Conservation (phyloP, 116 monocot species). For the Cymodocea nodosa region DNA sequence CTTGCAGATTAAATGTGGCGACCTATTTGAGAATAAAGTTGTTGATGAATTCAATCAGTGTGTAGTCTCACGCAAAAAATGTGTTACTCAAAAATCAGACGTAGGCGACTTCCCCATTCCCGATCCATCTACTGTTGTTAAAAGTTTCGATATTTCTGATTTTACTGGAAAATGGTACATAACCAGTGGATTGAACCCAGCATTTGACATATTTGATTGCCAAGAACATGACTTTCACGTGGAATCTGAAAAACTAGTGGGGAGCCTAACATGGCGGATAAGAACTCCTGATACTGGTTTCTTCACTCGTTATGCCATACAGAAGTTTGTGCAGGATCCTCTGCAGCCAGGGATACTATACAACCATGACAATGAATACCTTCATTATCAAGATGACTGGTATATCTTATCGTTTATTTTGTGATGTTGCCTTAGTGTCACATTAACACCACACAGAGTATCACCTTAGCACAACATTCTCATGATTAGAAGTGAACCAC, state of each 20-base stretch:
- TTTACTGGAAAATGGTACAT: slow-evolving; percentile 96
- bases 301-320: slow-evolving; percentile 59
- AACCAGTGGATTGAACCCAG: slow-evolving; percentile 77
- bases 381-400: slow-evolving; percentile 99
- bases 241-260: slow-evolving; percentile 57
- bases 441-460: too few relatives aligned
- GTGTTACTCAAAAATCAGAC: slow-evolving; percentile 72
- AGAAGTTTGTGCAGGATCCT: slow-evolving; percentile 86
- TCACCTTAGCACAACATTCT: too few relatives aligned
- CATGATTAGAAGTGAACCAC: too few relatives aligned
- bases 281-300: slow-evolving; percentile 66
- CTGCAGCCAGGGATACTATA: slow-evolving; percentile 65
- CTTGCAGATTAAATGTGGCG: slow-evolving; percentile 81
- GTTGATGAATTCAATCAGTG: slow-evolving; percentile 95
- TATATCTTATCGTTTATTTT: slow-evolving; percentile 9
- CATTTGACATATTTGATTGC: slow-evolving; percentile 86
- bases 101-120: slow-evolving; percentile 87
- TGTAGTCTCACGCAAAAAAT: slow-evolving; percentile 93
- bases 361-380: slow-evolving; percentile 95
- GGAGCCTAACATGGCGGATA: slow-evolving; percentile 74
- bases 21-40: slow-evolving; percentile 84
- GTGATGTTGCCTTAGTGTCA: not conserved
- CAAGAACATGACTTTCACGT: slow-evolving; percentile 87
- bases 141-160: slow-evolving; percentile 63
- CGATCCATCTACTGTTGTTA: slow-evolving; percentile 54